Percentiles rank a stretch among this genome's conserved stretches.
Conservation (phyloP, 139 green algal genomes). For the Yamagishiella unicocca region DNA sequence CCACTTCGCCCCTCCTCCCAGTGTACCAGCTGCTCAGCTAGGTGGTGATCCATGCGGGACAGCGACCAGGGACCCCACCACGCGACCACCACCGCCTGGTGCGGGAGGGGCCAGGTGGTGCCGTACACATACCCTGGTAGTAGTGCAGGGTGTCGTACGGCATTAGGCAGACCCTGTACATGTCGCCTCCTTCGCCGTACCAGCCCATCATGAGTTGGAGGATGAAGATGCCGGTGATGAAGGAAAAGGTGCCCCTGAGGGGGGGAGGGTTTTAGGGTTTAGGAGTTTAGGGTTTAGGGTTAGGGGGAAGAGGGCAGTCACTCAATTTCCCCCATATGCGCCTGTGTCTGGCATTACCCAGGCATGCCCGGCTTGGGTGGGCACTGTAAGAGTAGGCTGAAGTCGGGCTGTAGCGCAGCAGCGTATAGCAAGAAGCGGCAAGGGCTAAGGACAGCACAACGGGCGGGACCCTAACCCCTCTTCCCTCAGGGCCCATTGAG, state of each 20-base stretch:
- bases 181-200: not conserved
- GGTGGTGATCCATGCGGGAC: constrained; percentile 68
- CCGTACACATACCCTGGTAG: not conserved
- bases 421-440: no score
- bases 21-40: constrained; percentile 71
- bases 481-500: no score
- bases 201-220: constrained; percentile 12
- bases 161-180: not conserved
- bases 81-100: not conserved
- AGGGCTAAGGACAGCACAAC: no score
- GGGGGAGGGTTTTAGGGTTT: not conserved
- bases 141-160: not conserved
- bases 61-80: no score
- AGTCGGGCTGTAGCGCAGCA: no score
- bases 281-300: not conserved
- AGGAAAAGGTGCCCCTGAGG: not conserved
- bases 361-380: no score
- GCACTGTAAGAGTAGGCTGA: not conserved
- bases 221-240: constrained; percentile 28
- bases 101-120: not conserved
- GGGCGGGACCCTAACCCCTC: no score
- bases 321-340: no score
- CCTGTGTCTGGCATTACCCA: not conserved
- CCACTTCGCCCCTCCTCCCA: constrained; percentile 18
- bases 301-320: no score